These are phyloP conservation scores for Ogataea dorogensis DNA, from an alignment of 805 yeast species.

Conservation along the genomic window DNA sequence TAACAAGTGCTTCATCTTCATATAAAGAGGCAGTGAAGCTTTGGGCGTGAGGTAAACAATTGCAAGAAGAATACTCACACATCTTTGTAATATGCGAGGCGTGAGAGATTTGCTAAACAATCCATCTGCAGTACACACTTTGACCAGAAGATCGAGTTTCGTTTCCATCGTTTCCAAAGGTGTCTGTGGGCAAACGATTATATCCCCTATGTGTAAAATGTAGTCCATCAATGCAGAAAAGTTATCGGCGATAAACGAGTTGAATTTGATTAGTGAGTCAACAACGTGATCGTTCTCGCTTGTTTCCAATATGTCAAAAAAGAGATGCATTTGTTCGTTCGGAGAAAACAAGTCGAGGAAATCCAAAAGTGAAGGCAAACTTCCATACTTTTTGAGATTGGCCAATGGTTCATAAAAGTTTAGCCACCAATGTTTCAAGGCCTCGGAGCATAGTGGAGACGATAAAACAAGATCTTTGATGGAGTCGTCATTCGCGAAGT, in stretches of 20 bases:
- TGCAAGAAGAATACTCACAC: constrained; percentile 23
- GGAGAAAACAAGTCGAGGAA: constrained; percentile 18
- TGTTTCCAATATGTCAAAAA: constrained; percentile 15
- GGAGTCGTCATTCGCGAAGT: constrained; percentile 1
- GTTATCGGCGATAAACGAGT: constrained; percentile 1
- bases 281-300: constrained; percentile 1
- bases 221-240: constrained; percentile 17
- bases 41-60: constrained; percentile 26
- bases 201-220: constrained; percentile 20
- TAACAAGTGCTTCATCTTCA: constrained; percentile 29
- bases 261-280: neutral
- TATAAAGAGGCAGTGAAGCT: constrained; percentile 25
- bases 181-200: constrained; percentile 3
- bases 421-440: constrained; percentile 22
- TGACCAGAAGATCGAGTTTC: constrained; percentile 16
- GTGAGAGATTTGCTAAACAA: constrained; percentile 5
- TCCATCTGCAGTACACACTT: constrained; percentile 24
- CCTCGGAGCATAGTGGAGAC: constrained; percentile 1
- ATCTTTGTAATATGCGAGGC: constrained; percentile 6
- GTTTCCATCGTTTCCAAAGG: constrained; percentile 2
- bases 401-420: constrained; percentile 26
- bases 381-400: constrained; percentile 8
- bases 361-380: constrained; percentile 21
- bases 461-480: constrained; percentile 4
- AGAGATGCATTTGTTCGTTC: constrained; percentile 22